These are phyloP conservation scores for Neocucurbitaria cava DNA, from an alignment of 2,329 filamentous ascomycete genomes.

Conservation along the genomic window DNA sequence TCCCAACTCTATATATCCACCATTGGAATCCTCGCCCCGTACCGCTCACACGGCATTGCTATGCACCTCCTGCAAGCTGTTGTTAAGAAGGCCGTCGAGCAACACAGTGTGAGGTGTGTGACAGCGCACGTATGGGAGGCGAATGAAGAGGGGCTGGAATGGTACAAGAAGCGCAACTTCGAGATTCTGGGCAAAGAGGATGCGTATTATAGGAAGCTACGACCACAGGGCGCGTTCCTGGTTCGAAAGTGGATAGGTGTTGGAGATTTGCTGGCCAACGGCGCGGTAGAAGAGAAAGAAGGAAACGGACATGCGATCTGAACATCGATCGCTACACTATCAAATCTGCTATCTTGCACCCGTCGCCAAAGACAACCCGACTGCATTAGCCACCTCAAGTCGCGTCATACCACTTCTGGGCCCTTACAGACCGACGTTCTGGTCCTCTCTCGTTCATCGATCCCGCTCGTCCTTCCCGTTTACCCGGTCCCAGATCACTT, in stretches of 20 bases:
- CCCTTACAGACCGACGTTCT: not conserved
- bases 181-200: constrained; percentile 59
- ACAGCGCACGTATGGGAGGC: constrained; percentile 71
- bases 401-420: not conserved
- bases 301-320: constrained; percentile 6
- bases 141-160: constrained; percentile 65
- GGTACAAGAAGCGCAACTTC: constrained; percentile 68
- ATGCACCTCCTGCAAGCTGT: constrained; percentile 58
- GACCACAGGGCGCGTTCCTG: constrained; percentile 62
- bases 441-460: constrained; percentile 1
- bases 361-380: not conserved
- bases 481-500: constrained; percentile 8
- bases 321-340: not conserved
- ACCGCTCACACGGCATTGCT: constrained; percentile 65
- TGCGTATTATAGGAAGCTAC: constrained; percentile 66
- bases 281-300: constrained; percentile 1
- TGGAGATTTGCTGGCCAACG: constrained; percentile 35
- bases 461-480: constrained; percentile 7
- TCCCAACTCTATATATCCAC: constrained; percentile 67
- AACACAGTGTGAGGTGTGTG: constrained; percentile 60
- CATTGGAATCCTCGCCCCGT: constrained; percentile 65
- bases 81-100: constrained; percentile 56
- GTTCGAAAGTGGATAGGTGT: constrained; percentile 54
- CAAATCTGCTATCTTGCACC: not conserved
- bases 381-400: not conserved